Base-by-base conservation (phyloP, 164 flowering plant genomes). In the Protea cynaroides region DNA sequence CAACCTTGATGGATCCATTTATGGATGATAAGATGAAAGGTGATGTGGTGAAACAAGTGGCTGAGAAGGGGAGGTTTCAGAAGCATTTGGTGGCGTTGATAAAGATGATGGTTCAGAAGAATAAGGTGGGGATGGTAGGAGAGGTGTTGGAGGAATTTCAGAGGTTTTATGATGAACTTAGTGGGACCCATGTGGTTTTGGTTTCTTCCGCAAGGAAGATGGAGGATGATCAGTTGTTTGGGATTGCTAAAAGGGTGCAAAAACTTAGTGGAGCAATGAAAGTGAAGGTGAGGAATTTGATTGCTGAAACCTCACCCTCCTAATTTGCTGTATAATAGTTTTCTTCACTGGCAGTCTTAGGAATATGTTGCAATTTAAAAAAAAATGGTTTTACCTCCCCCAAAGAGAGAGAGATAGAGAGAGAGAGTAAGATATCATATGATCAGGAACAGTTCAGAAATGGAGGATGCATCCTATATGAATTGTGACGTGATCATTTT, bases 61-160 rank as follows among this genome's bases (percentile, higher is more conserved):
- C 70, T 15, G 73, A 56, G 21, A 76, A 65, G 23, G 82, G 84
- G 5, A 77, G 52, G 62, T 81, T 83, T 36, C 71, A 82, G 12
- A 70, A 68, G 77, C 72, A 76, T 50, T 40, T 84, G 72, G 82
- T 75, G 61, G 69, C 61, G 55, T n/a, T 86, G 70, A n/a, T 82
- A 73, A 83, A 78, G 69, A 67, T 84, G 81, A 29, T 86, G 69
- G 68, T 80, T 21, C 67, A 69, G 63, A 83, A 78, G 57, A 65
- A 71, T 11, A 78, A 76, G 67, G 68, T 78, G 58, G 80, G 66
- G 34, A 66, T 88, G 71, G 72, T 84, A 63, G 56, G 62, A 6
- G 82, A 80, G 23, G 83, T 83, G 50, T 36, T 88, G 76, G 70
- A 71, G 63, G 91, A 86, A 63, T 88, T 86, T 50, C 60, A 71